phyloP scores from a whole-genome alignment of 305 asterid species.

The Fraxinus albicans region DNA sequence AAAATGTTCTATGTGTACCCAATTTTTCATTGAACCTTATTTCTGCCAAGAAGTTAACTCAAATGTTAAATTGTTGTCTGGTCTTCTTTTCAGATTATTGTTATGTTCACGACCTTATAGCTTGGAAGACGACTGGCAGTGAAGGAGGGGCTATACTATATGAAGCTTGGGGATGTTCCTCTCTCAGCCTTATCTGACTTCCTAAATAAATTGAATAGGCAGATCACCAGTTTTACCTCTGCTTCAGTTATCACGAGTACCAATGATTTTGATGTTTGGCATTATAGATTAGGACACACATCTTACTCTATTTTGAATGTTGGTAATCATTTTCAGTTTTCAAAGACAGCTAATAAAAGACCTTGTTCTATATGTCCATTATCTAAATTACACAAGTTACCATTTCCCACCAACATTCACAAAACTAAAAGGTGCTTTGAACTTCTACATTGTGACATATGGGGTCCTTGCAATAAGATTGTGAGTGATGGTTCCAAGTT shows the following conservation, averaged over 20 bases:
- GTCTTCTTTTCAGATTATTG: no score
- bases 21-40: neutral
- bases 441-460: neutral
- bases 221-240: no score
- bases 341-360: neutral
- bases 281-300: no score
- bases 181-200: neutral
- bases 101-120: no score
- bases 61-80: neutral
- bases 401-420: neutral
- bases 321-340: no score
- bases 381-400: neutral
- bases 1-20: neutral
- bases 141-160: neutral
- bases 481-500: neutral
- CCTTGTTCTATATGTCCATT: neutral
- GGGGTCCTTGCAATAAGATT: neutral
- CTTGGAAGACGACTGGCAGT: no score
- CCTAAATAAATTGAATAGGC: no score
- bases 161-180: neutral
- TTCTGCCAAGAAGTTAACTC: neutral
- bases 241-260: no score
- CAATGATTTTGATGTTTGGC: no score
- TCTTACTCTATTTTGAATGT: no score
- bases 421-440: neutral